Evolutionary conservation across 495 filamentous ascomycete species (phyloP).

Genomic region (Trichocladium antarcticum): DNA sequence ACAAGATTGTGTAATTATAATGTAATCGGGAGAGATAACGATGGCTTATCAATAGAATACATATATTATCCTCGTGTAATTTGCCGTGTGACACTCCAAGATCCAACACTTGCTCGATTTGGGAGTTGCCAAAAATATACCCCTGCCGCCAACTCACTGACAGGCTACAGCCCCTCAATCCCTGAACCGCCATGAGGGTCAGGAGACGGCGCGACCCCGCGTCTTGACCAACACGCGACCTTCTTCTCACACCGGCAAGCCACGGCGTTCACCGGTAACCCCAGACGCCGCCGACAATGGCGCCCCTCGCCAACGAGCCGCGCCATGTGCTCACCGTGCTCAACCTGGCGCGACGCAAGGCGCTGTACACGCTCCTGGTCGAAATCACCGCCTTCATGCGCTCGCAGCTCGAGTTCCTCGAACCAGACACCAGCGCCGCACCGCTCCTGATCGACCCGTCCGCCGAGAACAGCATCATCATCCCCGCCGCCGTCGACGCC

Average conservation of each 20-base stretch:
- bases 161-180: too few relatives aligned
- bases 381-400: conserved; percentile 34
- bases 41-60: too few relatives aligned
- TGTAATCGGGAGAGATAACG: too few relatives aligned
- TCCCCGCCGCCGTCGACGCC: background rate
- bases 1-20: too few relatives aligned
- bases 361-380: conserved; percentile 29
- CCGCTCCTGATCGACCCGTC: conserved; percentile 11
- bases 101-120: too few relatives aligned
- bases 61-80: too few relatives aligned
- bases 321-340: conserved; percentile 35
- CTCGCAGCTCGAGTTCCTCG: conserved; percentile 28
- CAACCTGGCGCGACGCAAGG: conserved; percentile 33
- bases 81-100: too few relatives aligned
- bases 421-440: background rate
- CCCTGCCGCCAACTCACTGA: too few relatives aligned
- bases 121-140: too few relatives aligned
- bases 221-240: too few relatives aligned
- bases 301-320: conserved; percentile 35
- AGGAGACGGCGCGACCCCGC: too few relatives aligned
- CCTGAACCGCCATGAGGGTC: too few relatives aligned
- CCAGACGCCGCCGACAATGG: conserved; percentile 21
- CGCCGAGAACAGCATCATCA: conserved; percentile 7
- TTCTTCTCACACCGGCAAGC: background rate
- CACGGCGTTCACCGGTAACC: background rate